Conservation (phyloP, 202 grass and related monocot species). For the Carex arenaria region DNA sequence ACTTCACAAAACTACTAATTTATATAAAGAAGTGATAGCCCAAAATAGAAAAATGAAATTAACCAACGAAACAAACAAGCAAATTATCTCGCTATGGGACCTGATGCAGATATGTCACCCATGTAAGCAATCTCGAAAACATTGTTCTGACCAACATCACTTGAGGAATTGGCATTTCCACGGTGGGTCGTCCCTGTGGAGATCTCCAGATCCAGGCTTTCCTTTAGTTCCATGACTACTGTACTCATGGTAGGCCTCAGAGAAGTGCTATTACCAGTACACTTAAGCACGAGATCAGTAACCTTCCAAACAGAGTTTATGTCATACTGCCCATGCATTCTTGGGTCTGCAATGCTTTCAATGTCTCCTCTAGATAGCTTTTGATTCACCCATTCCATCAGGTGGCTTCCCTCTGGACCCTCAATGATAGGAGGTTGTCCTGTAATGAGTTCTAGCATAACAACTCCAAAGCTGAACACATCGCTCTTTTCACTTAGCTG, state of each 20-base stretch:
- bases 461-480: too few species aligned
- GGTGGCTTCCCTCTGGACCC: constrained; percentile 6
- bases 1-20: too few species aligned
- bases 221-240: constrained; percentile 25
- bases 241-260: constrained; percentile 32
- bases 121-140: background rate
- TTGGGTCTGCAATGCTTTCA: constrained; percentile 29
- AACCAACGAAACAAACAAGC: too few species aligned
- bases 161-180: too few species aligned
- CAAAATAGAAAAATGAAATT: background rate
- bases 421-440: constrained; percentile 24
- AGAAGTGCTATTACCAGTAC: constrained; percentile 17
- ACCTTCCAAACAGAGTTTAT: too few species aligned
- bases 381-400: constrained; percentile 27
- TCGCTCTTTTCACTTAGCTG: too few species aligned
- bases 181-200: background rate
- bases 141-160: background rate
- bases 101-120: background rate
- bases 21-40: too few species aligned
- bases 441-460: constrained; percentile 23
- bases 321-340: constrained; percentile 27
- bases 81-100: background rate
- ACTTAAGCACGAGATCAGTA: constrained; percentile 25
- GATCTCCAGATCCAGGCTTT: too few species aligned
- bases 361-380: constrained; percentile 39